Conservation (phyloP, 345 rosid genomes). For the Eucalyptus victrix region DNA sequence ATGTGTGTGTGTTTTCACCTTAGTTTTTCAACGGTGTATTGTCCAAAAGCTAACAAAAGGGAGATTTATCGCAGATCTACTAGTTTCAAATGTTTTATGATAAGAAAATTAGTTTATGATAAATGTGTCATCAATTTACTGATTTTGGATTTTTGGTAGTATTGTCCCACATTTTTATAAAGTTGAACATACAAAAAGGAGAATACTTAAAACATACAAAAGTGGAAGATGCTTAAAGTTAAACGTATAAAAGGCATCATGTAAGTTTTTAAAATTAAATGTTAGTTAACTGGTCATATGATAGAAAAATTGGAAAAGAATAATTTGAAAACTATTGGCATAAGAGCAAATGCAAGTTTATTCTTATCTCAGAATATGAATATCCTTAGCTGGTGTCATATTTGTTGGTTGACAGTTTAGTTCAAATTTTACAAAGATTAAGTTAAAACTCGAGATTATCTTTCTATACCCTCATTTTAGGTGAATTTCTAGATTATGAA, state of each 20-base stretch:
- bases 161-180: too few relatives aligned
- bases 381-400: background rate
- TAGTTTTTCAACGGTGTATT: too few relatives aligned
- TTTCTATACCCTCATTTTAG: background rate
- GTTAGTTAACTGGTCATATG: background rate
- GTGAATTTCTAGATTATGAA: background rate
- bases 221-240: background rate
- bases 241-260: background rate
- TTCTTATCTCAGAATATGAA: background rate
- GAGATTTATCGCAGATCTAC: background rate
- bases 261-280: background rate
- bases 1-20: background rate
- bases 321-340: background rate
- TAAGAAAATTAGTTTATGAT: too few relatives aligned
- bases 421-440: background rate
- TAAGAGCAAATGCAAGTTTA: background rate
- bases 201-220: background rate
- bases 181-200: background rate
- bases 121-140: too few relatives aligned
- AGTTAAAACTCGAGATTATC: background rate
- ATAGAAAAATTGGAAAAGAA: background rate
- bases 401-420: background rate
- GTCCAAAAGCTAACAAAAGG: background rate
- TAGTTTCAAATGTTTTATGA: too few relatives aligned
- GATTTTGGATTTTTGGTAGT: rapidly evolving